These are phyloP conservation scores for Triadica sebifera DNA, from an alignment of 345 rosid genomes.

Conservation along the genomic window DNA sequence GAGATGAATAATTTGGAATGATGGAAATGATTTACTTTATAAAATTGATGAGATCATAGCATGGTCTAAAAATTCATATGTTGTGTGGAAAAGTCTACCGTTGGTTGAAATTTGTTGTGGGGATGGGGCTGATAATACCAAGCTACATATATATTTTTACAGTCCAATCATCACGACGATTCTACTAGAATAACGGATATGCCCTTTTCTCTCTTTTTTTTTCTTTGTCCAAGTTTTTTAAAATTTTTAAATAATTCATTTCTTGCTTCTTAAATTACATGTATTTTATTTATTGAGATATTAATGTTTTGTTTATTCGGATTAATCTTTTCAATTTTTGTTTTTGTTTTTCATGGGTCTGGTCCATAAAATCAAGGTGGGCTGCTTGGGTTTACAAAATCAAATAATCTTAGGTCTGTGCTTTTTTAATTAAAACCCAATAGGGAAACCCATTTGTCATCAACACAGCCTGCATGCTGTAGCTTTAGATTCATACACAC, in stretches of 20 bases:
- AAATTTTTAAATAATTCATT: background rate
- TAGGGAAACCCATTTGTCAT: too few relatives aligned
- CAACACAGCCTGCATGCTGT: background rate
- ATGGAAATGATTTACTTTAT: background rate
- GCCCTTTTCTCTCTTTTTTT: background rate
- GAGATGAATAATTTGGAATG: slow-evolving; percentile 3
- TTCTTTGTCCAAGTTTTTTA: background rate
- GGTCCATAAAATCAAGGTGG: too few relatives aligned
- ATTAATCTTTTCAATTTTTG: too few relatives aligned
- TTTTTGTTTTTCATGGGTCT: too few relatives aligned
- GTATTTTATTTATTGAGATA: too few relatives aligned
- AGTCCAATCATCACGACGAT: background rate
- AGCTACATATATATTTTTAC: background rate
- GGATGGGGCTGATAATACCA: background rate
- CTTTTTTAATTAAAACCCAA: too few relatives aligned
- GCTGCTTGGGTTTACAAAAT: too few relatives aligned
- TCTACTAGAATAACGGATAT: background rate
- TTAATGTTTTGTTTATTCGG: too few relatives aligned
- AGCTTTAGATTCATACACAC: too few relatives aligned
- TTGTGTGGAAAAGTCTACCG: background rate
- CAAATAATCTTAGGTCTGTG: too few relatives aligned
- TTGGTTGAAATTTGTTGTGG: background rate
- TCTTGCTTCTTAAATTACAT: too few relatives aligned
- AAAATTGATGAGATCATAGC: background rate
- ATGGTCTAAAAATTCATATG: background rate